phyloP scores from a whole-genome alignment of 2,329 filamentous ascomycete species.

The Zasmidium citrigriseum region DNA sequence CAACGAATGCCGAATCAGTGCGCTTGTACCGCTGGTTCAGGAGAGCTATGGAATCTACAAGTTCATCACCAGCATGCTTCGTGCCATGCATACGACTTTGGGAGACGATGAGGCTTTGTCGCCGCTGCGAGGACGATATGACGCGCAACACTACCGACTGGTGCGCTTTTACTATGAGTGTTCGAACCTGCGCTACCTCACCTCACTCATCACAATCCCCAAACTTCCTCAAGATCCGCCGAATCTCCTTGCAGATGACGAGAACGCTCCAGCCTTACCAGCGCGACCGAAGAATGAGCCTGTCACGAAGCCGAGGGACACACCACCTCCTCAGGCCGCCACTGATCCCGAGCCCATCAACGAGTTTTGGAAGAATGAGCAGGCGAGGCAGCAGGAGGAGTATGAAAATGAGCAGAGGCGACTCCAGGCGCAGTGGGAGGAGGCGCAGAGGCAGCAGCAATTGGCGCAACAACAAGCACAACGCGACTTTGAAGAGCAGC shows the following conservation, averaged over 20 bases:
- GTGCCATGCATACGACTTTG: slow-evolving; percentile 89
- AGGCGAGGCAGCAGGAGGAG: slow-evolving; percentile 86
- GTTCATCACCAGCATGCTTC: slow-evolving; percentile 98
- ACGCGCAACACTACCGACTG: slow-evolving; percentile 93
- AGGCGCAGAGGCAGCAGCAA: slow-evolving; percentile 78
- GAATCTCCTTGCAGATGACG: slow-evolving; percentile 79
- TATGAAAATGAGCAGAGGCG: slow-evolving; percentile 93
- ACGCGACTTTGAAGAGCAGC: slow-evolving; percentile 94
- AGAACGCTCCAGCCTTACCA: slow-evolving; percentile 76
- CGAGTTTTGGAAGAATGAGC: slow-evolving; percentile 96
- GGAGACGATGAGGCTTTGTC: slow-evolving; percentile 91
- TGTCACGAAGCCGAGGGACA: slow-evolving; percentile 68
- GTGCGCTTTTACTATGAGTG: slow-evolving; percentile 99
- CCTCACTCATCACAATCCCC: slow-evolving; percentile 91
- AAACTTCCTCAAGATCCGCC: slow-evolving; percentile 94
- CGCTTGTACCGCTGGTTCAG: slow-evolving; percentile 87
- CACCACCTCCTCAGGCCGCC: slow-evolving; percentile 65
- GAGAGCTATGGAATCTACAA: slow-evolving; percentile 99
- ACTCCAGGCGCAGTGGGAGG: slow-evolving; percentile 82
- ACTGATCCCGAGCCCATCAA: slow-evolving; percentile 93
- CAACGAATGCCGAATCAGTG: slow-evolving; percentile 95
- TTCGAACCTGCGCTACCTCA: slow-evolving; percentile 94
- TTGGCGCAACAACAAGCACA: slow-evolving; percentile 82
- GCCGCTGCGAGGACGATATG: slow-evolving; percentile 83
- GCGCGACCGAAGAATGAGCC: slow-evolving; percentile 67